Evolutionary conservation across 2,329 filamentous ascomycete species (phyloP), one percentile per base, ranked within the genome.

Genomic region (Fusarium albidum): DNA sequence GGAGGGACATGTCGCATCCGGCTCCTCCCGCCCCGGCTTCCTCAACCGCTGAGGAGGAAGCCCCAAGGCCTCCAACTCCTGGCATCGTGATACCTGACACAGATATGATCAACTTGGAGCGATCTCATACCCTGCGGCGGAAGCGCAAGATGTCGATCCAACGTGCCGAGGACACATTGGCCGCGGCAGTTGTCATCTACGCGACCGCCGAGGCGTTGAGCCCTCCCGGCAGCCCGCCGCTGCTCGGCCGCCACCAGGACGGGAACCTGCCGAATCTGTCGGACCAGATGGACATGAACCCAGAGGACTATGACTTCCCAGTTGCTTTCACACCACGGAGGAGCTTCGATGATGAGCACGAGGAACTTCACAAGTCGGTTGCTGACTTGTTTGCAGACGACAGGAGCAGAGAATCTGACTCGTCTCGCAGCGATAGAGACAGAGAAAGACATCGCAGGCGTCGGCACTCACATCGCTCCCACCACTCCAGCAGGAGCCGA

Each of bases 371-470:
- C 68, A 70, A 73, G 71, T 74, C 75, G 71, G 75, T 79, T 79
- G 75, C 82, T 84, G 78, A 84, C 81, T 75, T 79, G 69, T 79
- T 75, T 72, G 74, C 75, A 84, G 81, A 82, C 73, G 79, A 80
- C 62, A 79, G 71, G 67, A 70, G 68, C 66, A 75, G 71, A 68
- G 73, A 75, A 55, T 65, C 65, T 47, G 66, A 66, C 57, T 70
- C 70, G 51, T 68, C 71, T 38, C 70, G 66, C 59, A 58, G 71
- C 59, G 73, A 77, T 55, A 71, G 66, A 66, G 75, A 77, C 38
- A 66, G 65, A 53, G 73, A 77, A 40, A 70, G 71, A 59, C 75
- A 73, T 54, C 75, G 75, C 55, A 74, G 75, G 57, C 75, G 75
- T 57, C 76, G 75, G 45, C 69, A 69, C 52, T 76, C 73, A 39